Evolutionary conservation across 75 land plant genomes (phyloP), one percentile per base, ranked within the genome.

Genomic region (Adiantum capillusveneris): DNA sequence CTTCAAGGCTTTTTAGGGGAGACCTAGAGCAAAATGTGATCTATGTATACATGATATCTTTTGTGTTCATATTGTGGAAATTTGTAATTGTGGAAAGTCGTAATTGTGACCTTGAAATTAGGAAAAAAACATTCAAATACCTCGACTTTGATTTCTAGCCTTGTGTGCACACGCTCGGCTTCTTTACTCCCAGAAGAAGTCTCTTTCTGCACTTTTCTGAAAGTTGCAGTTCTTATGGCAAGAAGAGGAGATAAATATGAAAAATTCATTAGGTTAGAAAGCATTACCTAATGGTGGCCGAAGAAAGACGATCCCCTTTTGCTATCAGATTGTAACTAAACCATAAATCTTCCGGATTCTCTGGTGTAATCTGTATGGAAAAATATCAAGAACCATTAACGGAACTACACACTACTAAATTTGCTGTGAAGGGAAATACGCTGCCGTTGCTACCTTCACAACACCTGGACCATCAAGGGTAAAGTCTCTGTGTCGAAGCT

Each of bases 271-370:
- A n/a, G n/a, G n/a, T n/a, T n/a, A n/a, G n/a, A n/a, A n/a, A 3
- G 50, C 21, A 1, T 9, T 66, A 87, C 92, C 92, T 78, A 34
- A 94, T 84, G 5, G 98, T 94, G n/a, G 61, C 71, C 17, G 96
- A 87, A 16, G 72, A 43, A 16, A 89, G 81, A 30, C 65, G 53
- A 44, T 94, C 98, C 22, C 94, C 96, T 12, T 30, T 62, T 1
- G 85, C 62, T 16, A 94, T 76, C 36, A 94, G 65, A 56, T 94
- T 94, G 59, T 85, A 94, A 18, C 63, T 81, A 56, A 68, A 75
- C 98, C 98, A 94, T 44, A 94, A 59, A 69, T 94, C 98, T 61
- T 94, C 98, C 0, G 84, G 56, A 53, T 94, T 93, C 43, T 83
- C 91, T 13, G 98, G 98, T n/a, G 78, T 46, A 63, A 93, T 69